Evolutionary conservation across 2,329 filamentous ascomycete species (phyloP).

Genomic region (Trichoderma sp.): DNA sequence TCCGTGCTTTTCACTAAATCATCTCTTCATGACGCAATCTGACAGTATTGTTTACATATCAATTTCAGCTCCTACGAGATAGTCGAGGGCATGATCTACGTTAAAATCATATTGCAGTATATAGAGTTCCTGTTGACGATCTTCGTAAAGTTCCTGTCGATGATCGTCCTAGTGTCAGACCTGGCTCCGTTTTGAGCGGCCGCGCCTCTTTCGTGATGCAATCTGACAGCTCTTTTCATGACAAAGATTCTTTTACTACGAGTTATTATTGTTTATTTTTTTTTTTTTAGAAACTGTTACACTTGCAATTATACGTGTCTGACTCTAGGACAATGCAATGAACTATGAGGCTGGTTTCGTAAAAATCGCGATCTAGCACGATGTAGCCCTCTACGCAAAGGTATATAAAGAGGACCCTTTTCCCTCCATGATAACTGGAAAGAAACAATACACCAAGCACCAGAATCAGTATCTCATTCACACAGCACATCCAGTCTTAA

Average conservation of each 20-base stretch:
- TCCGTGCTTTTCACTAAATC: neutral
- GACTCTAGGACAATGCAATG: neutral
- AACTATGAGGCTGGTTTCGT: neutral
- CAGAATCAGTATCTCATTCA: neutral
- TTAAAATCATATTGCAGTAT: neutral
- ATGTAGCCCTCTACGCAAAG: neutral
- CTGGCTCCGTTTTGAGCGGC: neutral
- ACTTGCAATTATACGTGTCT: neutral
- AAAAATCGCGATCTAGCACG: neutral
- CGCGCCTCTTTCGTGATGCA: neutral
- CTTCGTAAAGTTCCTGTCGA: neutral
- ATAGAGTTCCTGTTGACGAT: neutral
- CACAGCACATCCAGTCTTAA: neutral
- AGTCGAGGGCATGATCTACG: constrained; percentile 5
- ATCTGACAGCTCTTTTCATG: neutral
- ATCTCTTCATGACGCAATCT: constrained; percentile 1
- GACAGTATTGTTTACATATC: neutral
- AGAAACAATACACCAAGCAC: neutral
- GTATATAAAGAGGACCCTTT: neutral
- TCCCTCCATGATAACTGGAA: neutral
- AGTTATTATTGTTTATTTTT: neutral
- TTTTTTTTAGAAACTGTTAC: neutral
- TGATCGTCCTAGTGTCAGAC: constrained; percentile 7
- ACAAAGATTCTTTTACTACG: neutral
- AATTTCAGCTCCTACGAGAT: neutral